phyloP scores from a whole-genome alignment of 768 basidiomycete genomes.

The Tylopilus sp. region DNA sequence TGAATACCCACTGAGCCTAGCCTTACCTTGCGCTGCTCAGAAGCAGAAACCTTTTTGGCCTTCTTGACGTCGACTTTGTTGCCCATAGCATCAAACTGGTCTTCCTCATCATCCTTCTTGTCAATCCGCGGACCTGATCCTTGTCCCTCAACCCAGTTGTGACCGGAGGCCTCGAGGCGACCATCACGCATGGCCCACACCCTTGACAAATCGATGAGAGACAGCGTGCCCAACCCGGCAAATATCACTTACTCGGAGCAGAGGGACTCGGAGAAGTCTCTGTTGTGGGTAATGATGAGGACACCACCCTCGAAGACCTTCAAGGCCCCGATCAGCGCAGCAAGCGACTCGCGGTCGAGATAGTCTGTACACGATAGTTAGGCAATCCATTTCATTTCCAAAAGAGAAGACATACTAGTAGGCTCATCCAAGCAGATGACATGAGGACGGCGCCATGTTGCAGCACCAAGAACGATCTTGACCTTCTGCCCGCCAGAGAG shows the following conservation, averaged over 20 bases:
- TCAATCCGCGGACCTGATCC: slow-evolving; percentile 93
- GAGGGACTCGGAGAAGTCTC: slow-evolving; percentile 97
- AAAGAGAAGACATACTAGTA: slow-evolving; percentile 56
- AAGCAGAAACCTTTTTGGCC: slow-evolving; percentile 78
- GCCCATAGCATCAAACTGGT: slow-evolving; percentile 93
- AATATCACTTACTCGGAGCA: slow-evolving; percentile 67
- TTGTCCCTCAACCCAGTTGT: slow-evolving; percentile 99
- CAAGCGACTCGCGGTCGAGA: slow-evolving; percentile 98
- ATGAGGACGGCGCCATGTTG: slow-evolving; percentile 99
- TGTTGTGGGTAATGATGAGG: slow-evolving; percentile 95
- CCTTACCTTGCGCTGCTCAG: slow-evolving; percentile 77
- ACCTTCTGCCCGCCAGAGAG: slow-evolving; percentile 99
- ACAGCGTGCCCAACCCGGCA: neutral
- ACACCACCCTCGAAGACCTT: slow-evolving; percentile 99
- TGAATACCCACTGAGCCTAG: neutral
- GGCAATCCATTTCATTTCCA: neutral
- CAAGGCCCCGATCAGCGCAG: slow-evolving; percentile 96
- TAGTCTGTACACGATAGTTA: slow-evolving; percentile 58
- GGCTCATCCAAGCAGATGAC: slow-evolving; percentile 96
- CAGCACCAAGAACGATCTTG: slow-evolving; percentile 97
- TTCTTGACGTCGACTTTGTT: slow-evolving; percentile 92
- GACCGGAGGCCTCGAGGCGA: slow-evolving; percentile 91
- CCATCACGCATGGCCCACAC: slow-evolving; percentile 99
- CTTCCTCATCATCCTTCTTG: slow-evolving; percentile 89
- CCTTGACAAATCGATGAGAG: slow-evolving; percentile 26